A percentile compares a stretch with the other conserved stretches of the same genome.
Conservation (phyloP, 768 basidiomycete genomes). For the Phylloporus sp. region DNA sequence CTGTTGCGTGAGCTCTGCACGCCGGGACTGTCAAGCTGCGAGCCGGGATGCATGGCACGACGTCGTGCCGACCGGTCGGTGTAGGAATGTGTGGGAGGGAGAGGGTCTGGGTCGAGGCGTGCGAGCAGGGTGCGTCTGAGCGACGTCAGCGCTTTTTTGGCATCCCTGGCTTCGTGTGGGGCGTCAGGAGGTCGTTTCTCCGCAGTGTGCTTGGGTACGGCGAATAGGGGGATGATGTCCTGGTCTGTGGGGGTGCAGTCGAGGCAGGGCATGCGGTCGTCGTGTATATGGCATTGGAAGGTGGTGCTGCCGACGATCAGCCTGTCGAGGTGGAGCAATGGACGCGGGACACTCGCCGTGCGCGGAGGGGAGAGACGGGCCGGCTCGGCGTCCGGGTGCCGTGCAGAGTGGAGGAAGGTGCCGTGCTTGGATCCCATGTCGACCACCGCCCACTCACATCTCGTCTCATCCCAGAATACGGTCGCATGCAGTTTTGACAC, state of each 20-base stretch:
- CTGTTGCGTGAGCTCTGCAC: slow-evolving; percentile 27
- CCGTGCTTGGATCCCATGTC: slow-evolving; percentile 88
- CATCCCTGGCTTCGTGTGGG: slow-evolving; percentile 36
- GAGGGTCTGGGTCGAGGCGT: slow-evolving; percentile 34
- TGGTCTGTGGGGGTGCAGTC: slow-evolving; percentile 50
- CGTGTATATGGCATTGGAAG: slow-evolving; percentile 68
- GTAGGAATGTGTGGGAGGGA: slow-evolving; percentile 34
- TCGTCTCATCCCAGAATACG: slow-evolving; percentile 59
- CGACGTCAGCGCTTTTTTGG: slow-evolving; percentile 60
- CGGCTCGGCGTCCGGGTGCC: slow-evolving; percentile 25
- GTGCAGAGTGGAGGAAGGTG: slow-evolving; percentile 49
- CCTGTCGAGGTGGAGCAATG: slow-evolving; percentile 57
- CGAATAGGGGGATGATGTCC: slow-evolving; percentile 57
- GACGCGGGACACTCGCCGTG: slow-evolving; percentile 62
- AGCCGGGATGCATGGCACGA: slow-evolving; percentile 51
- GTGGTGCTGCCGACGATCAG: slow-evolving; percentile 67
- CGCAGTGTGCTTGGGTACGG: slow-evolving; percentile 15
- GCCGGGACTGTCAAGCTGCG: slow-evolving; percentile 51
- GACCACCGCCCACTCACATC: slow-evolving; percentile 64
- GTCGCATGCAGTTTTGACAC: slow-evolving; percentile 81
- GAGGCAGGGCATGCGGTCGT: slow-evolving; percentile 53
- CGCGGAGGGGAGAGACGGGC: slow-evolving; percentile 59
- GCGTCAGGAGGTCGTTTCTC: slow-evolving; percentile 22
- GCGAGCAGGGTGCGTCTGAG: slow-evolving; percentile 62
- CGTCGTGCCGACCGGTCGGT: slow-evolving; percentile 69